Evolutionary conservation across 1,284 basidiomycete genomes (phyloP), one percentile per base, ranked within the genome.

Genomic region (Boletus holoroseus): DNA sequence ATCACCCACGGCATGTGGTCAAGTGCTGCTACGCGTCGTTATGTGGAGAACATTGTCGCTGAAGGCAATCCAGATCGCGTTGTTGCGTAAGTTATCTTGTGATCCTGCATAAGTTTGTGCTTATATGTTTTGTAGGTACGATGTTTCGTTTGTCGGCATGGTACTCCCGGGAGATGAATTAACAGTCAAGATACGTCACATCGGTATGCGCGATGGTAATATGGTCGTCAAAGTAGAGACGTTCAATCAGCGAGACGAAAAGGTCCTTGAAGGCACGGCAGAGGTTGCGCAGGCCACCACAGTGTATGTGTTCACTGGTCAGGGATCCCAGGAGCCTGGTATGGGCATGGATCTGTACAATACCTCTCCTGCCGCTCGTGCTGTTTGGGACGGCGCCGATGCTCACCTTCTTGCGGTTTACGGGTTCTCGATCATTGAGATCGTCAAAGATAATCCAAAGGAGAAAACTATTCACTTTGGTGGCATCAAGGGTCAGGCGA

Each of bases 341-440:
- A 99, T 99, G 95, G 95, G 96, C 36, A 98, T 99, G 94, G 94
- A 98, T 62, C 81, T 99, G 3, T 99, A 98, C 79, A 88, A 85
- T 69, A 83, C 75, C 59, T 97, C 93, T 11, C 86, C 91, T 37
- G 93, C 94, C 34, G 96, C 95, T 56, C 89, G 89, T 60, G 88
- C 91, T 42, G 94, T 98, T 49, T 99, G 95, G 95, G 94, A 99
- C 55, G 88, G 87, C 51, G 95, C 95, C 47, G 95, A 99, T 66
- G 81, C 82, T 22, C 95, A 99, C 70, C 76, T 99, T 55, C 87
- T 90, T 51, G 87, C 91, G 28, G 91, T 95, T 13, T 95, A 98
- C 68, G 95, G 93, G 38, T 98, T 99, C 78, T 96, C 93, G 2
- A 98, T 99, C 69, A 78, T 98, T 66, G 94, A 99, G 67, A 98